Base-by-base conservation (phyloP, 768 basidiomycete genomes). In the Lactarius hengduanensis region DNA sequence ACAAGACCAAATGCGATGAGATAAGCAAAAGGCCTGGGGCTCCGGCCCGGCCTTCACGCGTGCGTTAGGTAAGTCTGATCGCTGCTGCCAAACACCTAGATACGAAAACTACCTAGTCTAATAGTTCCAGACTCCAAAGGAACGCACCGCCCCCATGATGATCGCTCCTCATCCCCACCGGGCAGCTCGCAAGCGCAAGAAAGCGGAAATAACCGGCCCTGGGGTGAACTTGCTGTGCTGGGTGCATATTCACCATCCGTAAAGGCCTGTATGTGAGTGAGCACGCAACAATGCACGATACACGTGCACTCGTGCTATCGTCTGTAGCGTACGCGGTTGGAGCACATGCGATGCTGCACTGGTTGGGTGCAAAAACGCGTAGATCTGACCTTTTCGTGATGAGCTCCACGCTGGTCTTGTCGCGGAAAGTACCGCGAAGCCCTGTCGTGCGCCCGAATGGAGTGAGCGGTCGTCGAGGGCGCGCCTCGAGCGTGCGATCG, bases 401-500 rank as follows among this genome's bases (percentile, higher is more conserved):
- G 47, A 26, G n/a, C 5, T 22, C n/a, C 22, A 50, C 22, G 50
- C 50, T 53, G 50, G 22, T 53, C 50, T 53, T 53, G n/a, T 26
- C 50, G 50, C 26, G 50, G 26, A 53, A 72, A 53, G 50, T 28
- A 53, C 22, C 50, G 50, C 13, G 50, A 26, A 26, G 47, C 22
- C 47, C 22, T 13, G 45, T 47, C 45, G 11, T 47, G 45, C 11
- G 45, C 9, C 0, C 22, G 47, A 50, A 22, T 50, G 47, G 22
- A 26, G n/a, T 50, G 11, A 22, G 22, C 22, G 47, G 22, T 75
- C 8, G 65, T 57, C 15, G 70, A 72, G 5, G 65, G 71, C 34
- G 68, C 54, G 45, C 43, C 67, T 75, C 28, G 71, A 72, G 62
- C 58, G 59, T 41, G 70, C 71, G 32, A 57, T 71, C 28, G 57